Evolutionary conservation across 2,329 filamentous ascomycete species (phyloP).

Genomic region (Rhexocercosporidium sp.): DNA sequence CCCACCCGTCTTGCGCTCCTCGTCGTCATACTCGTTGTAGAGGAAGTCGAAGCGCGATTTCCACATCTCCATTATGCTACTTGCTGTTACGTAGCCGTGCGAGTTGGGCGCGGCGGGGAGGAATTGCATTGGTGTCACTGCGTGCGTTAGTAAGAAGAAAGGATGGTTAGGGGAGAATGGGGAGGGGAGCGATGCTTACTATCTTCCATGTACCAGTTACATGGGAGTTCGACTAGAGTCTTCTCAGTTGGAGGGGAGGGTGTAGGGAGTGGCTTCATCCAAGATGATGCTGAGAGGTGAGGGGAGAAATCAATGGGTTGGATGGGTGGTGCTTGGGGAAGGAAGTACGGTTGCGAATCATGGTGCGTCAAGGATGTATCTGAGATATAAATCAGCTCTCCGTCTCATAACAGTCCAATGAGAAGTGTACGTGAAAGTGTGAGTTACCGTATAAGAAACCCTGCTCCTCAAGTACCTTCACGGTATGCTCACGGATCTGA

Average conservation of each 20-base stretch:
- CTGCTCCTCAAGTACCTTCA: slow-evolving; percentile 53
- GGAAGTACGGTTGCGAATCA: slow-evolving; percentile 55
- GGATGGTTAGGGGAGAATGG: not conserved
- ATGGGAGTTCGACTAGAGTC: slow-evolving; percentile 53
- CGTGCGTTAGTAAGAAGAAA: not conserved
- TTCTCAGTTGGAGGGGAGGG: slow-evolving; percentile 34
- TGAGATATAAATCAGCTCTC: slow-evolving; percentile 16
- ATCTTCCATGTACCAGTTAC: slow-evolving; percentile 58
- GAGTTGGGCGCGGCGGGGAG: slow-evolving; percentile 49
- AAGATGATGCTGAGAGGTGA: slow-evolving; percentile 44
- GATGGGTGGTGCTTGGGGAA: slow-evolving; percentile 49
- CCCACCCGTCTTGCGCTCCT: slow-evolving; percentile 41
- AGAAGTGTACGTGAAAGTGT: not conserved
- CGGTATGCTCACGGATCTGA: slow-evolving; percentile 53
- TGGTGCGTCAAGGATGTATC: slow-evolving; percentile 56
- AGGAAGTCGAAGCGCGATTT: slow-evolving; percentile 33
- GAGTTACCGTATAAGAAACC: slow-evolving; percentile 50
- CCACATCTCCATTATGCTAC: slow-evolving; percentile 55
- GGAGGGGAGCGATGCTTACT: slow-evolving; percentile 30
- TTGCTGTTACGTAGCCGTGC: slow-evolving; percentile 53
- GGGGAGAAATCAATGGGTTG: slow-evolving; percentile 47
- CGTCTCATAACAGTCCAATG: not conserved
- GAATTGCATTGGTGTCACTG: slow-evolving; percentile 35
- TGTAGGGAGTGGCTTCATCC: slow-evolving; percentile 51
- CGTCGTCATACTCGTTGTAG: slow-evolving; percentile 44